Percentiles rank a stretch among this genome's conserved stretches.
Evolutionary conservation across 2,329 filamentous ascomycete species (phyloP).

Genomic region (Gliomastix tumulicola): DNA sequence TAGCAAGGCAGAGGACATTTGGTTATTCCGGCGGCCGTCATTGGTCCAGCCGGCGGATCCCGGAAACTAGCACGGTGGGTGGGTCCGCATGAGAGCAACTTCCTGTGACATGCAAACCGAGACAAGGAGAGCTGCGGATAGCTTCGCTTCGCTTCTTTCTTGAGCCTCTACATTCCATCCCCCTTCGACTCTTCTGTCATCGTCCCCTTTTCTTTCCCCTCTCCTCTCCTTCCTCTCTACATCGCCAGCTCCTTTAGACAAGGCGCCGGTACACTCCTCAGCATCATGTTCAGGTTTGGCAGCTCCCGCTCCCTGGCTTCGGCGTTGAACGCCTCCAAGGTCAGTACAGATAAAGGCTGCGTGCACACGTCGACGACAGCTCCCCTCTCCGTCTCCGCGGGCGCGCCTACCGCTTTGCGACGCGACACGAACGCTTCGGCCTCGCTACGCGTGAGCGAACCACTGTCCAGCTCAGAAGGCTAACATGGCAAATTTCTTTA

Average conservation of each 20-base stretch:
- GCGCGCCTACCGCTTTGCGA: too few relatives aligned
- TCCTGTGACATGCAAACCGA: slow-evolving; percentile 3
- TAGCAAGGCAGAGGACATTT: too few relatives aligned
- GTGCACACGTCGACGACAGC: too few relatives aligned
- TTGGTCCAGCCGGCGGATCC: slow-evolving; percentile 6
- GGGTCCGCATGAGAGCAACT: background rate
- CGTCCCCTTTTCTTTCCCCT: slow-evolving; percentile 8
- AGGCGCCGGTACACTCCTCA: slow-evolving; percentile 7
- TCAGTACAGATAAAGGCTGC: too few relatives aligned
- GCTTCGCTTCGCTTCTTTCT: slow-evolving; percentile 1
- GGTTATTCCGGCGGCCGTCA: too few relatives aligned
- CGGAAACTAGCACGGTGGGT: slow-evolving; percentile 1
- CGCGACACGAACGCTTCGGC: too few relatives aligned
- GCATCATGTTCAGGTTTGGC: slow-evolving; percentile 82
- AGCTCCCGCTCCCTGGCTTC: slow-evolving; percentile 75
- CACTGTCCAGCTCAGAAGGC: too few relatives aligned
- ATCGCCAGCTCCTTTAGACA: background rate
- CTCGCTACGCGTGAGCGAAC: too few relatives aligned
- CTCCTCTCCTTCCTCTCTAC: slow-evolving; percentile 7
- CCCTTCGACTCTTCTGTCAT: slow-evolving; percentile 6
- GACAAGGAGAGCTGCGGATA: slow-evolving; percentile 3
- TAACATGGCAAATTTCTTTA: slow-evolving; percentile 9
- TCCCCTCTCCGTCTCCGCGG: too few relatives aligned
- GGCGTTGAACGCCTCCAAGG: slow-evolving; percentile 72
- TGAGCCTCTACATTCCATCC: slow-evolving; percentile 7